Evolutionary conservation across 192 early-diverging fungal species (phyloP), one percentile per base, ranked within the genome.

Genomic region (Chytriomyces sp.): DNA sequence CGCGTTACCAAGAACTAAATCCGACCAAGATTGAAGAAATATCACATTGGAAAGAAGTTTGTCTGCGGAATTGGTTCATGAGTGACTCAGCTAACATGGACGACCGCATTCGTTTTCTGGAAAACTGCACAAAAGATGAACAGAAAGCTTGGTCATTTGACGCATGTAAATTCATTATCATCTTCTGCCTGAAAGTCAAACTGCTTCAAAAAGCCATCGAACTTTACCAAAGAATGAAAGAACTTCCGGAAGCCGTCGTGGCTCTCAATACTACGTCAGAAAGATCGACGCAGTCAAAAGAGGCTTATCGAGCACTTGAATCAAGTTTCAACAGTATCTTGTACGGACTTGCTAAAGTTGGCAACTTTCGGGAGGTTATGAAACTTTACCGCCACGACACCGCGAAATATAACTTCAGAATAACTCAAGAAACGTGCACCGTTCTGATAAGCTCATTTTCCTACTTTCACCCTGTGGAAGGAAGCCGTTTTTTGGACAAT

Each of bases 361-460:
- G 16, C 7, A 8, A 61, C 9, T 45, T 73, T 45, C 10, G 11
- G n/a, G 45, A 9, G 8, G 7, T 13, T 18, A 3, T 73, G 26
- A 7, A 28, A 16, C n/a, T 73, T 26, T 73, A 73, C 45, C 8
- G 35, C 35, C 18, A 9, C 23, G 45, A 69, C n/a, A 53, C 13
- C 18, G 26, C 44, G 45, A 45, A 28, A 35, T 45, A 24, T 10
- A 23, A 26, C 26, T 62, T 73, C 59, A 2, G 23, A 60, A n/a
- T 73, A 18, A 62, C n/a, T 45, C 6, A 26, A 10, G 71, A 73
- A 45, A 73, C 71, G 16, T 73, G 71, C 46, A 62, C 71, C 16
- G 60, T 73, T 45, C 71, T 73, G 7, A 62, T 73, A 2, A 16
- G 59, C 9, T 26, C 61, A 16, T 73, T 44, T 28, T 53, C 59